A percentile compares a stretch with the other conserved stretches of the same genome.
Conservation (phyloP, 2,329 filamentous ascomycete species). For the Amesomyces nigricolor region DNA sequence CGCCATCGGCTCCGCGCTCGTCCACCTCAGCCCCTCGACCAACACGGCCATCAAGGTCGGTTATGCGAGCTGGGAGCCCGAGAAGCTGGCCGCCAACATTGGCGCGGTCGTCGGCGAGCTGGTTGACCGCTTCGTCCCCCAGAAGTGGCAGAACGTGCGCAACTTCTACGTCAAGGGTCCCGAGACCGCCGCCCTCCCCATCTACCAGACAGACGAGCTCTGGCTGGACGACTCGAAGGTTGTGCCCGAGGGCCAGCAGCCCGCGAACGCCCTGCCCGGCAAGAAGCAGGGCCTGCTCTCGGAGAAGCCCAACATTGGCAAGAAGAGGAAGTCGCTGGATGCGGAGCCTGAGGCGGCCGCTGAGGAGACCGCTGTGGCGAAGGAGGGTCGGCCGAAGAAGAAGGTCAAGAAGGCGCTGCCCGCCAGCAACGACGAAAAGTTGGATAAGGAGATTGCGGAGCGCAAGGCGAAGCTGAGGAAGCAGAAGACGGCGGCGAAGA, state of each 20-base stretch:
- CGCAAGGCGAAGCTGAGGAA: slow-evolving; percentile 53
- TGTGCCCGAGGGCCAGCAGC: slow-evolving; percentile 49
- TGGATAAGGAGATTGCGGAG: slow-evolving; percentile 55
- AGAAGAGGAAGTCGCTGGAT: slow-evolving; percentile 54
- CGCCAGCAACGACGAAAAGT: slow-evolving; percentile 46
- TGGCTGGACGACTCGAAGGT: slow-evolving; percentile 79
- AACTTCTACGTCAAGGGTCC: slow-evolving; percentile 86
- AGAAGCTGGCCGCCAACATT: slow-evolving; percentile 77
- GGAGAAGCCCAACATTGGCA: slow-evolving; percentile 55
- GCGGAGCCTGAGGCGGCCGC: slow-evolving; percentile 22
- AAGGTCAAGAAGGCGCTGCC: slow-evolving; percentile 41
- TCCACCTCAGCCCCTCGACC: slow-evolving; percentile 64
- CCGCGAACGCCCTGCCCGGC: slow-evolving; percentile 40
- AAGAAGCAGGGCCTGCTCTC: slow-evolving; percentile 29
- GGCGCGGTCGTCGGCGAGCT: slow-evolving; percentile 63
- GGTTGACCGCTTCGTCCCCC: slow-evolving; percentile 73
- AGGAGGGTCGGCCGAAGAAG: slow-evolving; percentile 35
- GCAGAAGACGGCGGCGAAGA: slow-evolving; percentile 52
- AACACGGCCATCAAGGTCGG: slow-evolving; percentile 79
- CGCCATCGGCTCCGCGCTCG: slow-evolving; percentile 69
- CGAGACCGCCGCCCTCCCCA: slow-evolving; percentile 80
- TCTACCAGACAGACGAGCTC: slow-evolving; percentile 89
- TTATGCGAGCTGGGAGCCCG: slow-evolving; percentile 64
- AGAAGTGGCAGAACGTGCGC: slow-evolving; percentile 82
- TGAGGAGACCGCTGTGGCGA: slow-evolving; percentile 20